A percentile compares a stretch with the other conserved stretches of the same genome.
Conservation (phyloP, 345 rosid genomes). For the Eucalyptus marginata region DNA sequence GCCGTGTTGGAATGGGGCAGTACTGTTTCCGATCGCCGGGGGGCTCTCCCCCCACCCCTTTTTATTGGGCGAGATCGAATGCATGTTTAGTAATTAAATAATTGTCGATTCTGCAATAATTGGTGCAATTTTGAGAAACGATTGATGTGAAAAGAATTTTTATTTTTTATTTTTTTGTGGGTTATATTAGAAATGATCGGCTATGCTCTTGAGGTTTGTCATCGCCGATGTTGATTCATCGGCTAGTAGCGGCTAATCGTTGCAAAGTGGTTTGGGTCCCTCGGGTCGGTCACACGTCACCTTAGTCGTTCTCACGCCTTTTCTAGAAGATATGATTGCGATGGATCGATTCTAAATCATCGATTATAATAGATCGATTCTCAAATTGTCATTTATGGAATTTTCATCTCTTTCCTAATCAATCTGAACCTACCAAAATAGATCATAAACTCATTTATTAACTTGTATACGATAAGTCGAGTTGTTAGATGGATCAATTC, state of each 20-base stretch:
- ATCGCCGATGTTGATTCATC: accelerated
- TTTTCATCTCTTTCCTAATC: background rate
- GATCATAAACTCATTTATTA: too few species aligned
- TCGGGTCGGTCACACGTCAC: background rate
- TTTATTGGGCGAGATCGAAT: background rate
- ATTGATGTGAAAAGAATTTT: accelerated
- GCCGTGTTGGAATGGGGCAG: background rate
- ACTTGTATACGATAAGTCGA: too few species aligned
- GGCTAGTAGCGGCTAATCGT: background rate
- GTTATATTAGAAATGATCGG: accelerated
- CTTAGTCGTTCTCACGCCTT: background rate
- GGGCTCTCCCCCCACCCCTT: background rate
- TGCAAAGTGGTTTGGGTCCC: background rate
- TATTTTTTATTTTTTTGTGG: too few species aligned
- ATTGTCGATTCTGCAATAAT: background rate
- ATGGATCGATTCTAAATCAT: background rate
- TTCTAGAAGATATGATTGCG: accelerated
- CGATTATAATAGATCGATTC: background rate
- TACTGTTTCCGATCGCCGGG: background rate
- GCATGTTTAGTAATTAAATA: background rate
- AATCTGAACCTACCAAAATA: background rate
- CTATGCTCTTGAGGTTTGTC: background rate
- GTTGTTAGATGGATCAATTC: too few species aligned
- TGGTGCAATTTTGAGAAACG: background rate
- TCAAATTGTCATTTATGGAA: background rate